Evolutionary conservation across 1,284 basidiomycete genomes (phyloP).

Genomic region (Thelephora terrestris): DNA sequence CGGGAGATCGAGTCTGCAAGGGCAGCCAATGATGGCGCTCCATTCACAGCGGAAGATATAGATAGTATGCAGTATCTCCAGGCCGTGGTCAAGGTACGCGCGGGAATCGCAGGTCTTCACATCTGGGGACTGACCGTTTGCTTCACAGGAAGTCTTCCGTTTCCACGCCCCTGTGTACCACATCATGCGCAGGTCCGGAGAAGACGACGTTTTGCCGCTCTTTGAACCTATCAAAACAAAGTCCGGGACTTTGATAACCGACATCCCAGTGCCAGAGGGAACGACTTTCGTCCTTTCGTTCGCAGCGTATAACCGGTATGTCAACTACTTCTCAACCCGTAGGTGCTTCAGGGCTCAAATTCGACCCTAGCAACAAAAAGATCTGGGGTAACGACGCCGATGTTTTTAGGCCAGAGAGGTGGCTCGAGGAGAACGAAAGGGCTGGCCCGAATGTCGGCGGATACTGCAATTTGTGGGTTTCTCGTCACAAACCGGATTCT

Average conservation of each 20-base stretch:
- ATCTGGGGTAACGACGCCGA: slow-evolving; percentile 42
- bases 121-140: background rate
- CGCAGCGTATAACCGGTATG: slow-evolving; percentile 26
- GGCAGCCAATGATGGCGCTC: slow-evolving; percentile 26
- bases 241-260: slow-evolving; percentile 21
- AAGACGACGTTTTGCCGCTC: slow-evolving; percentile 25
- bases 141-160: slow-evolving; percentile 19
- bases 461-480: slow-evolving; percentile 35
- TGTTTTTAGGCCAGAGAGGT: slow-evolving; percentile 40
- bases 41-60: slow-evolving; percentile 35
- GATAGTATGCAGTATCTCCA: slow-evolving; percentile 42
- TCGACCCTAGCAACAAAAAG: slow-evolving; percentile 19
- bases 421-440: slow-evolving; percentile 30
- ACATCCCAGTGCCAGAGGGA: slow-evolving; percentile 26
- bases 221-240: slow-evolving; percentile 17
- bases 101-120: background rate
- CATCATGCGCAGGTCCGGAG: slow-evolving; percentile 14
- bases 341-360: background rate
- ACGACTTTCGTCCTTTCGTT: slow-evolving; percentile 24
- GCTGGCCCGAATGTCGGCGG: slow-evolving; percentile 32
- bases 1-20: slow-evolving; percentile 32
- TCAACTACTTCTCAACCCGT: background rate
- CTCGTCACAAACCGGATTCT: background rate
- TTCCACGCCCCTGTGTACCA: slow-evolving; percentile 20
- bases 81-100: slow-evolving; percentile 34